Evolutionary conservation across 108 stramenopile species (phyloP).

Genomic region (Schizochytrium sp.): DNA sequence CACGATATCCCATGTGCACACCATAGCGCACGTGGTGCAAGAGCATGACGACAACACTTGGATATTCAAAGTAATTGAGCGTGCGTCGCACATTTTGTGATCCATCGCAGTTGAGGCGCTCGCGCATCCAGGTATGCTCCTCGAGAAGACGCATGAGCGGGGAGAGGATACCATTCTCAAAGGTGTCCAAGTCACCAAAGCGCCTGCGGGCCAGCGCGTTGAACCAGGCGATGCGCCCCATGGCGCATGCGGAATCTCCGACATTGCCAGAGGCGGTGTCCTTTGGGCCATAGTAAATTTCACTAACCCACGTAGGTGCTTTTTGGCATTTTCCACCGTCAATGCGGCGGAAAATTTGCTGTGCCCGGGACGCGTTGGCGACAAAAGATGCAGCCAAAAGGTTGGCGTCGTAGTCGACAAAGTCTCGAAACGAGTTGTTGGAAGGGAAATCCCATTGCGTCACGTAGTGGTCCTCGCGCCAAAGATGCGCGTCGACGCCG

Average conservation of each 20-base stretch:
- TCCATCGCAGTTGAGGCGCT: conserved; percentile 22
- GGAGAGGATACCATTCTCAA: background rate
- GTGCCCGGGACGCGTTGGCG: background rate
- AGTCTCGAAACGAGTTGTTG: conserved; percentile 19
- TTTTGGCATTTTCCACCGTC: conserved; percentile 19
- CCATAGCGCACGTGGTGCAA: conserved; percentile 21
- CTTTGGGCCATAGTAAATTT: conserved; percentile 24
- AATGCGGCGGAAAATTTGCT: conserved; percentile 13
- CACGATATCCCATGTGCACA: background rate
- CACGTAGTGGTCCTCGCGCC: conserved; percentile 37
- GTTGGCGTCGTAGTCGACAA: conserved; percentile 38
- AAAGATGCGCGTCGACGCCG: conserved; percentile 12
- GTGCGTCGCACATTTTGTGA: conserved; percentile 14
- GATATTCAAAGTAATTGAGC: conserved; percentile 33
- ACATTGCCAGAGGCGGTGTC: conserved; percentile 26
- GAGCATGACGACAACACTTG: conserved; percentile 30
- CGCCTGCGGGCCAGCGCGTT: conserved; percentile 22
- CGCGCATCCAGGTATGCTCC: conserved; percentile 24
- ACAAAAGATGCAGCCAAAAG: conserved; percentile 19
- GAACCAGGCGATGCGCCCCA: conserved; percentile 36
- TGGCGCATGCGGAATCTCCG: conserved; percentile 28
- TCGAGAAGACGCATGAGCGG: conserved; percentile 22
- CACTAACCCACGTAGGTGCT: conserved; percentile 33
- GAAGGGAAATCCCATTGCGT: conserved; percentile 26
- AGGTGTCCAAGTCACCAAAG: conserved; percentile 8